A percentile compares a stretch with the other conserved stretches of the same genome.
These are phyloP conservation scores for Talaromyces liani DNA, from an alignment of 495 filamentous ascomycete species.

Conservation along the genomic window DNA sequence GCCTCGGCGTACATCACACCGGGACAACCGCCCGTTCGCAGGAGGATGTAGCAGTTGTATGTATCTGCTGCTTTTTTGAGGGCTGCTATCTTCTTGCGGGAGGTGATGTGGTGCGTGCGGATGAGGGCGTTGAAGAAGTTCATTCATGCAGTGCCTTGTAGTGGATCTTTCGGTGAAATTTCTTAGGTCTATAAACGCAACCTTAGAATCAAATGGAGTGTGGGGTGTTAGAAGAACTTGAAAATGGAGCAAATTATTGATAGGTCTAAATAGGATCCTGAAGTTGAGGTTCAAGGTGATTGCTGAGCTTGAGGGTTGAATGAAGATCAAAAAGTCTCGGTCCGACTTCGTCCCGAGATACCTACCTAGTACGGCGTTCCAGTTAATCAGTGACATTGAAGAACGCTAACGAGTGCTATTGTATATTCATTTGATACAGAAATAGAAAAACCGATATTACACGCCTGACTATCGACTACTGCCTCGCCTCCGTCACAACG, in stretches of 20 bases:
- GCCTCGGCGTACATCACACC: constrained; percentile 77
- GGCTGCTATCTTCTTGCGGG: constrained; percentile 64
- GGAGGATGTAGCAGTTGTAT: constrained; percentile 49
- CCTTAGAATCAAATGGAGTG: no score
- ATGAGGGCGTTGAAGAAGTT: constrained; percentile 49
- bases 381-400: neutral
- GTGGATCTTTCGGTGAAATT: neutral
- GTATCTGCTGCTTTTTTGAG: constrained; percentile 55
- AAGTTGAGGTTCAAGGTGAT: neutral
- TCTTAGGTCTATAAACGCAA: no score
- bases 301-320: no score
- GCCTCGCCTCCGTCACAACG: constrained; percentile 68
- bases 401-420: constrained; percentile 1
- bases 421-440: constrained; percentile 9
- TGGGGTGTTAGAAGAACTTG: no score
- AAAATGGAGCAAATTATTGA: no score
- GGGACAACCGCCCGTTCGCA: constrained; percentile 58
- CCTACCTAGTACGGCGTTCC: neutral
- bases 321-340: neutral
- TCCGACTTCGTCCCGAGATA: neutral
- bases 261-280: no score
- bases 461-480: constrained; percentile 18
- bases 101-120: constrained; percentile 75
- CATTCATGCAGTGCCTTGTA: neutral
- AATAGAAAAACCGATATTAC: constrained; percentile 12